Evolutionary conservation across 371 early-diverging fungal genomes (phyloP), one percentile per base, ranked within the genome.

Genomic region (Mortierella sp.): DNA sequence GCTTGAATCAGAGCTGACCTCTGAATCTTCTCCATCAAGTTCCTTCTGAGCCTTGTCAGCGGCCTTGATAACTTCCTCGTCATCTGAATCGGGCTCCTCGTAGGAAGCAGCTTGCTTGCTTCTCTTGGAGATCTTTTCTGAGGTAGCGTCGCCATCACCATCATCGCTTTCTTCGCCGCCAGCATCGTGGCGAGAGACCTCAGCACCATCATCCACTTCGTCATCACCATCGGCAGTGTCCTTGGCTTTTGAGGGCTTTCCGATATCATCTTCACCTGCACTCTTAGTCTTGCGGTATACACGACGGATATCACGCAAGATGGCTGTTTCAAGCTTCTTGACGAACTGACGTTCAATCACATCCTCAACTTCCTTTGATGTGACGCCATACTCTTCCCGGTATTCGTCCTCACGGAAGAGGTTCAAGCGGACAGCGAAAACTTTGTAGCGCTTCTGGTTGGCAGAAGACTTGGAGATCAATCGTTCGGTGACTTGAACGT

Each of bases 381-480:
- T 72, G n/a, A 97, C 88, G 59, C 92, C 92, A 70, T 97, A 94
- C 83, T 97, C 96, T 22, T 87, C 84, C 60, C 85, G 74, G 81
- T 95, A 96, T 61, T 95, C 95, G 16, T 88, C 84, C 62, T 91
- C 88, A 9, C 89, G 86, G 91, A 97, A 97, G 77, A 99, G 86
- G 65, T 95, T 87, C 76, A 99, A 82, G 21, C 93, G 92, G 59
- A 99, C 88, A 10, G 89, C 90, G 72, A 96, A 93, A 47, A 91
- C 86, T 86, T 93, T 93, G 64, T 87, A 79, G 63, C 94, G 89
- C 63, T 82, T 76, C 52, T 88, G 87, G 40, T 86, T 85, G 50
- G 76, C 88, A 41, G 84, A 86, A 10, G 88, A 74, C 76, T 89
- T 89, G 58, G 85, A 75, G 33, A 86, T 85, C 36, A 87, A 80